Percentiles rank a stretch among this genome's conserved stretches.
phyloP scores from a whole-genome alignment of 345 rosid genomes.

The Euphorbia pulcherrima region DNA sequence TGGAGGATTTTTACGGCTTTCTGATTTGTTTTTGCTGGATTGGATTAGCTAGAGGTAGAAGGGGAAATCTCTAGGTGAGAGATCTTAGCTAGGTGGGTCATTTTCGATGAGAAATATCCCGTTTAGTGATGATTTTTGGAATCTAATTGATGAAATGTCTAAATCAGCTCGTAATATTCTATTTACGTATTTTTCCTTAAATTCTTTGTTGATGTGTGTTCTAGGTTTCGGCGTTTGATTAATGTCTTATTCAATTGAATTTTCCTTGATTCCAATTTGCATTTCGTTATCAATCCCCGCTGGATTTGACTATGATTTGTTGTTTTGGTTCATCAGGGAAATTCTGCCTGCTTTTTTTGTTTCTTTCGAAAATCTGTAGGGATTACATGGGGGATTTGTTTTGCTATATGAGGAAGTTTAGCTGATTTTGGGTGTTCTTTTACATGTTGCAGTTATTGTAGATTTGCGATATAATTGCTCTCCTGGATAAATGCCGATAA shows the following conservation, averaged over 20 bases:
- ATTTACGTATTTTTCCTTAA: neutral
- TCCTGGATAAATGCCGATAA: slow-evolving; percentile 38
- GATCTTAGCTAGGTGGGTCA: slow-evolving; percentile 47
- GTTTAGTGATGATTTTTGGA: slow-evolving; percentile 8
- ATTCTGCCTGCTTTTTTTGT: neutral
- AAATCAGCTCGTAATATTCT: slow-evolving; percentile 15
- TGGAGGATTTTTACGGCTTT: too few relatives aligned
- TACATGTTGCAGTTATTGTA: slow-evolving; percentile 39
- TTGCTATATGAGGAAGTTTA: too few relatives aligned
- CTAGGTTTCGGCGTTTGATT: slow-evolving; percentile 31
- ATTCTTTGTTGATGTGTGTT: slow-evolving; percentile 2
- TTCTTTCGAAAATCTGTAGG: neutral
- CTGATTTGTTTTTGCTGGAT: too few relatives aligned
- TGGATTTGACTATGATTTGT: neutral
- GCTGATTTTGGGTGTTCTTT: slow-evolving; percentile 10
- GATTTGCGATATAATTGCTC: slow-evolving; percentile 27
- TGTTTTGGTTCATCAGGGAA: slow-evolving; percentile 5
- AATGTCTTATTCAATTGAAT: slow-evolving; percentile 33
- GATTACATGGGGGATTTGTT: too few relatives aligned
- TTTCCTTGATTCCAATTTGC: neutral
- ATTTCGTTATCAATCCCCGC: too few relatives aligned
- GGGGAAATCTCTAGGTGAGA: slow-evolving; percentile 29
- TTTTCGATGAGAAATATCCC: slow-evolving; percentile 21
- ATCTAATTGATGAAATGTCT: slow-evolving; percentile 24
- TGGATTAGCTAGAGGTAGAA: too few relatives aligned